Conservation (phyloP, 108 stramenopile species). For the Epipyxis sp. region DNA sequence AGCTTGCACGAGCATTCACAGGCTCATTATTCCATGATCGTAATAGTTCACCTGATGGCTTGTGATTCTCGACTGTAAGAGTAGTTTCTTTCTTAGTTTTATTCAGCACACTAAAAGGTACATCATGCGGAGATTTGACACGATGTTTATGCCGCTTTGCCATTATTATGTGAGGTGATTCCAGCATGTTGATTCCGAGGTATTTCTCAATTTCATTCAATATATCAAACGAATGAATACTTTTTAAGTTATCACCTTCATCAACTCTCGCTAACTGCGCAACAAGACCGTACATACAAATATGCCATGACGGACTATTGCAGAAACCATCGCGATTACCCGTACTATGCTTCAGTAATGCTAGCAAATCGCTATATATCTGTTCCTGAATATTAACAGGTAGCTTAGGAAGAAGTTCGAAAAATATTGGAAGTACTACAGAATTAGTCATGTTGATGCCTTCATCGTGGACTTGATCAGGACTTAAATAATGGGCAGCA, state of each 20-base stretch:
- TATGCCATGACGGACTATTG: constrained; percentile 17
- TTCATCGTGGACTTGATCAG: neutral
- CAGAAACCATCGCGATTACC: neutral
- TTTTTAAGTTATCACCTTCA: neutral
- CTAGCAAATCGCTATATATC: constrained; percentile 10
- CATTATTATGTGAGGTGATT: no score
- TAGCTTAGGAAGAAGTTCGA: constrained; percentile 14
- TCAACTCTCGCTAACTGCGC: neutral
- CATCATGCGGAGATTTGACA: neutral
- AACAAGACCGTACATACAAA: constrained; percentile 25
- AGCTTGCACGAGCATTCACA: neutral
- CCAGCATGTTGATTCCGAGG: neutral
- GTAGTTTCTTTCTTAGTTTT: neutral
- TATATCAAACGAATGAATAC: neutral
- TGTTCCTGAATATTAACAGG: constrained; percentile 8
- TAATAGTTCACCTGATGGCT: neutral
- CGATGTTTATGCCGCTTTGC: no score
- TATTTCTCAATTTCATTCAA: neutral
- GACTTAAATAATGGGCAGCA: neutral
- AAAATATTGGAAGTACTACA: constrained; percentile 7
- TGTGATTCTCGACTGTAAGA: neutral
- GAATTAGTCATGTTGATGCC: neutral
- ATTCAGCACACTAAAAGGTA: neutral
- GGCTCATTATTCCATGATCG: neutral
- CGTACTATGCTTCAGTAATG: constrained; percentile 12